phyloP scores from a whole-genome alignment of 225 moss, liverwort and hornwort species.

The Polytrichum commune region DNA sequence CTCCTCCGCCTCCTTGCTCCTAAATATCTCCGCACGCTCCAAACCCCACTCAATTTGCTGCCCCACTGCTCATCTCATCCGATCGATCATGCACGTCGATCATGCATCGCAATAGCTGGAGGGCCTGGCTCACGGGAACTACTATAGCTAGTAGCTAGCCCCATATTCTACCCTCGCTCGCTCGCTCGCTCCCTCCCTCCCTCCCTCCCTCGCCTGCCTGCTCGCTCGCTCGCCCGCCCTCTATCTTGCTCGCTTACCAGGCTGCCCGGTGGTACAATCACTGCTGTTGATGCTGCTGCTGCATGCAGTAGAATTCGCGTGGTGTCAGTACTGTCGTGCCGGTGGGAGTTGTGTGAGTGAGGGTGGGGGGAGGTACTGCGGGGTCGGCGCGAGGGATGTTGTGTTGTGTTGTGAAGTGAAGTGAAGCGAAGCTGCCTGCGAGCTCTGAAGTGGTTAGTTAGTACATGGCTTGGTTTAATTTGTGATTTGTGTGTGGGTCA shows the following conservation, averaged over 20 bases:
- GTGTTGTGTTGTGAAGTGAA: conserved; percentile 10
- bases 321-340: background rate
- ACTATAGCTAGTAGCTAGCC: background rate
- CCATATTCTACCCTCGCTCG: conserved; percentile 17
- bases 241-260: conserved; percentile 2
- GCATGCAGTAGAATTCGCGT: background rate
- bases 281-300: background rate
- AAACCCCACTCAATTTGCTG: background rate
- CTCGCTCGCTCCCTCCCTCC: background rate
- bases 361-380: background rate
- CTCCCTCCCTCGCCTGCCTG: background rate
- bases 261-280: background rate
- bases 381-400: background rate
- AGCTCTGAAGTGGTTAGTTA: too few relatives aligned
- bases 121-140: conserved; percentile 2
- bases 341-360: background rate
- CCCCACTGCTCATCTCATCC: too few relatives aligned
- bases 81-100: rapidly evolving
- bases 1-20: too few relatives aligned
- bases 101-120: background rate
- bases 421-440: conserved; percentile 1
- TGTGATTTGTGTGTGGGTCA: too few relatives aligned
- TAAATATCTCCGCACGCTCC: too few relatives aligned
- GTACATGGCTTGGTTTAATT: too few relatives aligned
- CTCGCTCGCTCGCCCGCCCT: background rate